Evolutionary conservation across 2,329 filamentous ascomycete species (phyloP).

Genomic region (Ceratocystis albifundus): DNA sequence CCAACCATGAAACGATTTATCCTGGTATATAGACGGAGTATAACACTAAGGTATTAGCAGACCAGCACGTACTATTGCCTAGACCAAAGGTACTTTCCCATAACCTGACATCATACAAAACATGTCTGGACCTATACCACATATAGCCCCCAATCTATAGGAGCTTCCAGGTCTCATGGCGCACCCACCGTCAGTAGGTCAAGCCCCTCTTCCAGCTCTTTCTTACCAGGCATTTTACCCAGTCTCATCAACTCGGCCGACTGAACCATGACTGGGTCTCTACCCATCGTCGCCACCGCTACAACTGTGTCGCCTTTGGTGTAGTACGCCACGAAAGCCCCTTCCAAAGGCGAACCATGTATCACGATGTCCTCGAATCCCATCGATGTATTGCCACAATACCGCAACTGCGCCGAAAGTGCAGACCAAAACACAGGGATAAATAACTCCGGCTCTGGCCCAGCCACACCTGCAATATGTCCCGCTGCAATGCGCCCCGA

Average conservation of each 20-base stretch:
- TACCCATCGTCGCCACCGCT: slow-evolving; percentile 81
- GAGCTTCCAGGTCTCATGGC: not conserved
- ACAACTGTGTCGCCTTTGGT: slow-evolving; percentile 75
- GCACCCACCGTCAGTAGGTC: slow-evolving; percentile 35
- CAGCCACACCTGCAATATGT: slow-evolving; percentile 58
- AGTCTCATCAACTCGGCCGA: slow-evolving; percentile 72
- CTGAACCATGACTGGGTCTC: slow-evolving; percentile 77
- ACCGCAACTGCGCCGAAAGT: slow-evolving; percentile 75
- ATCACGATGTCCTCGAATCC: slow-evolving; percentile 82
- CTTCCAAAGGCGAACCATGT: slow-evolving; percentile 61
- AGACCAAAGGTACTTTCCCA: no score
- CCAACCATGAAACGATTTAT: not conserved
- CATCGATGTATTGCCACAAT: slow-evolving; percentile 72
- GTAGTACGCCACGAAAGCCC: slow-evolving; percentile 84
- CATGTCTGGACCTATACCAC: not conserved
- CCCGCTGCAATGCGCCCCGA: slow-evolving; percentile 67
- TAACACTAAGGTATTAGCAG: no score
- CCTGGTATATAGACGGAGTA: not conserved
- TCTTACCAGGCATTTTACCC: slow-evolving; percentile 73
- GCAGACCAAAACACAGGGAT: slow-evolving; percentile 97
- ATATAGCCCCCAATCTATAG: no score
- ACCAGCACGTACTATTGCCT: no score
- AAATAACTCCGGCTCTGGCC: slow-evolving; percentile 48
- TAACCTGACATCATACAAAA: not conserved
- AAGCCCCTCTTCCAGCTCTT: slow-evolving; percentile 54